Percentiles rank a stretch among this genome's conserved stretches.
Evolutionary conservation across 2,329 filamentous ascomycete genomes (phyloP).

Genomic region (Neofusicoccum parvum): DNA sequence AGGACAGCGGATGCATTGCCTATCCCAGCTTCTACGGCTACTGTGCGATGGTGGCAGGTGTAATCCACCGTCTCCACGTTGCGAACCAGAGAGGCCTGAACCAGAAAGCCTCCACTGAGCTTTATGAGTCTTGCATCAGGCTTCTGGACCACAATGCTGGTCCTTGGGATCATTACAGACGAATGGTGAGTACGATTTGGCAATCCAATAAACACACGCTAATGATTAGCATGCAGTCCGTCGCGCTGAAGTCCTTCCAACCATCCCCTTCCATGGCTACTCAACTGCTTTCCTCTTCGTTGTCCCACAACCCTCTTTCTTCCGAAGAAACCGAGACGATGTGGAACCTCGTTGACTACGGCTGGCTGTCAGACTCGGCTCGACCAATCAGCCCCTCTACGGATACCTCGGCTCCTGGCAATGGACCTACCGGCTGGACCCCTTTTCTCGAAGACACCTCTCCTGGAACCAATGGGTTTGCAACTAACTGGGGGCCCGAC

Average conservation of each 20-base stretch:
- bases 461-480: background rate
- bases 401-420: background rate
- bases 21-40: slow-evolving; percentile 39
- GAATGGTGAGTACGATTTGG: slow-evolving; percentile 1
- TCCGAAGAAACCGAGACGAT: background rate
- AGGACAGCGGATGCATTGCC: slow-evolving; percentile 25
- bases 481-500: background rate
- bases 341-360: slow-evolving; percentile 2
- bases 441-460: background rate
- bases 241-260: background rate
- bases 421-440: background rate
- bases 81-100: background rate
- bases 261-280: background rate
- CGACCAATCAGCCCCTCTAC: background rate
- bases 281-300: background rate
- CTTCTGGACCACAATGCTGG: slow-evolving; percentile 4
- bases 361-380: slow-evolving; percentile 1
- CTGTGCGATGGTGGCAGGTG: slow-evolving; percentile 34
- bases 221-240: background rate
- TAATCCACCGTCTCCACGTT: slow-evolving; percentile 22
- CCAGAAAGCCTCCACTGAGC: background rate
- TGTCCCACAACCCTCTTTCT: background rate
- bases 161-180: slow-evolving; percentile 12
- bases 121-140: background rate
- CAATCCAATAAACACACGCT: background rate